Evolutionary conservation across 140 eudicot genomes (phyloP).

Genomic region (Stevia rebaudiana): DNA sequence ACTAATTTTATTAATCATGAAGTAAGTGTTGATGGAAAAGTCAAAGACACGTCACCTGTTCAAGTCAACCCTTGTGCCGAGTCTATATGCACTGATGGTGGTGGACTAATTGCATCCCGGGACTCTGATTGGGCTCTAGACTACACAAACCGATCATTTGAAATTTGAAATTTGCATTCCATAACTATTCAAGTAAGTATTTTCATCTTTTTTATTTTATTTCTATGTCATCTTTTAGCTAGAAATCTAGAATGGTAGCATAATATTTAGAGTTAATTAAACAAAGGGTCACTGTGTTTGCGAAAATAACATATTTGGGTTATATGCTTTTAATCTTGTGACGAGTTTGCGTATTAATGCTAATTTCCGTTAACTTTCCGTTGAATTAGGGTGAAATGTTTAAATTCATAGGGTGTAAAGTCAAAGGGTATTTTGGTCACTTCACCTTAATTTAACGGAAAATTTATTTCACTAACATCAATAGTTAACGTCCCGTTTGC

Average conservation of each 20-base stretch:
- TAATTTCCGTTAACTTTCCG: too few species aligned
- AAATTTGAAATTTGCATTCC: background rate
- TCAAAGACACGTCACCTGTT: constrained; percentile 21
- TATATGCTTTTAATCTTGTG: constrained; percentile 3
- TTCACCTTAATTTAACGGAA: too few species aligned
- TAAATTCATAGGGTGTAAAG: too few species aligned
- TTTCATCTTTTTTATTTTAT: constrained; percentile 6
- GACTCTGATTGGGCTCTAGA: constrained; percentile 64
- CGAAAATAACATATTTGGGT: too few species aligned
- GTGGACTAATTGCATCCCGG: constrained; percentile 49
- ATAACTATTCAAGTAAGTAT: constrained; percentile 29
- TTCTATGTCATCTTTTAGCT: constrained; percentile 6
- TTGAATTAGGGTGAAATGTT: too few species aligned
- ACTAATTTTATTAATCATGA: constrained; percentile 37
- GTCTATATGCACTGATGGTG: constrained; percentile 57
- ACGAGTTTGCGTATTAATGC: too few species aligned
- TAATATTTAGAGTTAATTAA: too few species aligned
- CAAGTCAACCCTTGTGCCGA: constrained; percentile 48
- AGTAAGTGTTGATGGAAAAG: constrained; percentile 18
- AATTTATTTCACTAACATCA: too few species aligned
- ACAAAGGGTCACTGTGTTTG: too few species aligned
- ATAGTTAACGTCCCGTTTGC: too few species aligned
- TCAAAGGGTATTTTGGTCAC: too few species aligned
- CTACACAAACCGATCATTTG: constrained; percentile 36
- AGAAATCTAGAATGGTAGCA: constrained; percentile 9